Evolutionary conservation across 2,329 filamentous ascomycete species (phyloP).

Genomic region (Curvularia sp.): DNA sequence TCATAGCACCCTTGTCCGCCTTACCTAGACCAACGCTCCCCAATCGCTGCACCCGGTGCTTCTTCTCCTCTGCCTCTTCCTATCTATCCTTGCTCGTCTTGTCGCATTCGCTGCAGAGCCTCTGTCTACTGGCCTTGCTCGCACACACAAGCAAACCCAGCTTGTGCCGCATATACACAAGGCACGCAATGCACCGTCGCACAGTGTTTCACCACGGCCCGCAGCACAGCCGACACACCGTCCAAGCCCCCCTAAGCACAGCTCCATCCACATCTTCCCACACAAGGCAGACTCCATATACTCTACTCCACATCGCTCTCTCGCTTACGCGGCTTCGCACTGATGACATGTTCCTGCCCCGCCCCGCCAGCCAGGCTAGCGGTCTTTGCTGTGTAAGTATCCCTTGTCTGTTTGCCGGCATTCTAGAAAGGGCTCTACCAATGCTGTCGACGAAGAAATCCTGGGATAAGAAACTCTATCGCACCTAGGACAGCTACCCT

Average conservation of each 20-base stretch:
- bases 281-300: constrained; percentile 4
- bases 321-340: constrained; percentile 4
- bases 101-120: neutral
- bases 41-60: neutral
- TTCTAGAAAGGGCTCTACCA: neutral
- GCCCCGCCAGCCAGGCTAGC: neutral
- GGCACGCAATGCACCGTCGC: constrained; percentile 12
- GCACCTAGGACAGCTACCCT: neutral
- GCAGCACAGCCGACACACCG: constrained; percentile 15
- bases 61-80: neutral
- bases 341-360: neutral
- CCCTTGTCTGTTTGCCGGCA: neutral
- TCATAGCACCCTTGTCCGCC: constrained; percentile 9
- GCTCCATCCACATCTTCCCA: neutral
- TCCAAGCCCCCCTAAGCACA: constrained; percentile 7
- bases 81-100: neutral
- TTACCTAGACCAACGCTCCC: constrained; percentile 12
- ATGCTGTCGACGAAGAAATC: neutral
- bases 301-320: neutral
- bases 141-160: neutral
- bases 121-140: neutral
- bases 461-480: neutral
- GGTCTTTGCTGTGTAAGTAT: neutral
- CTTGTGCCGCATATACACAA: constrained; percentile 6
- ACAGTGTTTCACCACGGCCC: constrained; percentile 18